Evolutionary conservation across 2,329 filamentous ascomycete species (phyloP).

Genomic region (Lojkania enalia): DNA sequence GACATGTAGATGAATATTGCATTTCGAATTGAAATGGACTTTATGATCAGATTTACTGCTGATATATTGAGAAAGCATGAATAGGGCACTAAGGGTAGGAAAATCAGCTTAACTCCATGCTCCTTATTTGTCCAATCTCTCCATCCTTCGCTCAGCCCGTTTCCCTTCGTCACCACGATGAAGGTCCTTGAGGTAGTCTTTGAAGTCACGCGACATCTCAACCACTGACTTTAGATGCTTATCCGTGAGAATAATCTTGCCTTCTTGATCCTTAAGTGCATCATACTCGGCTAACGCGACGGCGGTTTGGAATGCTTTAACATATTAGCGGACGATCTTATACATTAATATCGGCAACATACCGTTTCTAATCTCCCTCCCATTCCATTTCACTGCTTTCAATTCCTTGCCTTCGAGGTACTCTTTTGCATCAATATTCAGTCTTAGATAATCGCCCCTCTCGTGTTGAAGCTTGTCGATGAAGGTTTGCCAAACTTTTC

Average conservation of each 20-base stretch:
- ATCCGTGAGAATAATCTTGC: neutral
- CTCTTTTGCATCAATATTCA: constrained; percentile 17
- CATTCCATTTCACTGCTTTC: constrained; percentile 29
- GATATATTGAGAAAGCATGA: too few relatives aligned
- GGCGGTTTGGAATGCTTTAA: constrained; percentile 23
- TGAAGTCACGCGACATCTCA: neutral
- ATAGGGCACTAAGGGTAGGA: too few relatives aligned
- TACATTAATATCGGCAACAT: neutral
- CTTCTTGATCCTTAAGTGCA: neutral
- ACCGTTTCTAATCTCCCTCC: constrained; percentile 36
- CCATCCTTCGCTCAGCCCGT: too few relatives aligned
- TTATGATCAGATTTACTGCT: too few relatives aligned
- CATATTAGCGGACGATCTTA: neutral
- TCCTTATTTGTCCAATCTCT: too few relatives aligned
- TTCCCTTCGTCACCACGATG: too few relatives aligned
- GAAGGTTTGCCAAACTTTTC: constrained; percentile 44
- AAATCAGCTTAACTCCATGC: too few relatives aligned
- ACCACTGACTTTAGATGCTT: constrained; percentile 1
- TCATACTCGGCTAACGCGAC: constrained; percentile 24
- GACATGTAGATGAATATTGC: too few relatives aligned
- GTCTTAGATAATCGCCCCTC: constrained; percentile 7
- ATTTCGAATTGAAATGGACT: too few relatives aligned
- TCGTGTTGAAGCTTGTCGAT: constrained; percentile 12
- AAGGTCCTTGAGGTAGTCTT: constrained; percentile 3
- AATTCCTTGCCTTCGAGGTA: constrained; percentile 21